Base-by-base conservation (phyloP, 2,329 filamentous ascomycete species). In the Trichoderma sp. region DNA sequence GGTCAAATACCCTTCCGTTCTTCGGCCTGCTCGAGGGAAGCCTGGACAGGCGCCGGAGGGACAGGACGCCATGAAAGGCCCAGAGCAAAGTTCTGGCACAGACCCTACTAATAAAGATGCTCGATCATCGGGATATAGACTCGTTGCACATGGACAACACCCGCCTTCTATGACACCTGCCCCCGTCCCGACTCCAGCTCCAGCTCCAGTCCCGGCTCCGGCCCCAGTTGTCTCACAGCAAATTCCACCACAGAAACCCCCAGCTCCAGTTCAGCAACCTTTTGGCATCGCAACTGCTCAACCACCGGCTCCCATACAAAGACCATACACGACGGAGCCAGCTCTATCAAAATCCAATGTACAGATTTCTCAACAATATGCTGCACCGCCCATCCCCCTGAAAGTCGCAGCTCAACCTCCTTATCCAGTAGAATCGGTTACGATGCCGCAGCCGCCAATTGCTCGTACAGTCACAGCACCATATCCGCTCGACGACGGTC, bases 1-100 rank as follows among this genome's bases (percentile, higher is more conserved):
- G 20, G 63, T 72, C n/a, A 72, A 73, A 23, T 63, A 74, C 39
- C 73, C 75, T 13, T 75, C 73, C 32, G 58, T 74, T n/a, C 66
- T 75, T 8, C 69, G 64, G 43, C 75, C 75, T 17, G 74, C 71
- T 15, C 73, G 72, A 9, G 74, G 72, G 30, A 71, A 55, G 3
- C 71, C 66, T 47, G 67, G 50, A 53, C 58, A 68, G 28, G 70
- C 62, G 13, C 58, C 30, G 2, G 55, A 66, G 3, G 34, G 61
- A 43, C 43, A 64, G 23, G 43, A 17, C 26, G 47, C 26, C 6
- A 28, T 11, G 11, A 63, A 39, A 15, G 58, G 58, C 28, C 9
- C 50, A 12, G 34, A 59, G 15, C 68, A 59, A 8, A 30, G 28
- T 26, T 55, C 55, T n/a, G 13, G 34, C n/a, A 15, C 57, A 17